Conservation (phyloP, 192 early-diverging fungal genomes). For the Coemansia sp. region DNA sequence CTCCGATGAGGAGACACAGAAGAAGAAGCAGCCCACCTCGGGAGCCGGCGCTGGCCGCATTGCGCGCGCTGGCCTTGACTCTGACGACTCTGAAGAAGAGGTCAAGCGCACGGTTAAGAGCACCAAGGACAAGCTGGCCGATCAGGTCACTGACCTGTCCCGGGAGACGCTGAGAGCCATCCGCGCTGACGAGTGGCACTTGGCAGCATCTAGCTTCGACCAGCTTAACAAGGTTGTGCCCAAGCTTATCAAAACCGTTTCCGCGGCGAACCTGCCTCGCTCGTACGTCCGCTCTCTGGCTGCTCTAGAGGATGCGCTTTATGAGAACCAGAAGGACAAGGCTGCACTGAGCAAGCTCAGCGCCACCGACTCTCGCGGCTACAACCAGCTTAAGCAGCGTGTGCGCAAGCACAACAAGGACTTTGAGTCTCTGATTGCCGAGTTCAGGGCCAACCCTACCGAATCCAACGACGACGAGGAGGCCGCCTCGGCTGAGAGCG, state of each 20-base stretch:
- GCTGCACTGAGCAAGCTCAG: slow-evolving; percentile 82
- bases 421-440: slow-evolving; percentile 69
- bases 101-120: slow-evolving; percentile 74
- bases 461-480: slow-evolving; percentile 41
- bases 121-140: slow-evolving; percentile 75
- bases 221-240: slow-evolving; percentile 68
- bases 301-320: slow-evolving; percentile 59
- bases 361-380: slow-evolving; percentile 70
- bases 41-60: slow-evolving; percentile 37
- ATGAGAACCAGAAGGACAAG: slow-evolving; percentile 58
- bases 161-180: slow-evolving; percentile 67
- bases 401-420: slow-evolving; percentile 84
- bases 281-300: slow-evolving; percentile 53
- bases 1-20: slow-evolving; percentile 56
- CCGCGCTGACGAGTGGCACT: slow-evolving; percentile 89
- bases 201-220: slow-evolving; percentile 70
- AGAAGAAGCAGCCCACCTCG: slow-evolving; percentile 34
- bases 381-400: slow-evolving; percentile 92
- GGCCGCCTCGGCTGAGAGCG: slow-evolving; percentile 12
- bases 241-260: slow-evolving; percentile 54
- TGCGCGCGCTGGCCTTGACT: slow-evolving; percentile 51
- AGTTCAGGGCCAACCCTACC: slow-evolving; percentile 56
- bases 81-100: slow-evolving; percentile 68
- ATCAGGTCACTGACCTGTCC: slow-evolving; percentile 72
- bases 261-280: slow-evolving; percentile 27